These are phyloP conservation scores for Paramarasmius palmivorus DNA, from an alignment of 1,284 basidiomycete species.

Conservation along the genomic window DNA sequence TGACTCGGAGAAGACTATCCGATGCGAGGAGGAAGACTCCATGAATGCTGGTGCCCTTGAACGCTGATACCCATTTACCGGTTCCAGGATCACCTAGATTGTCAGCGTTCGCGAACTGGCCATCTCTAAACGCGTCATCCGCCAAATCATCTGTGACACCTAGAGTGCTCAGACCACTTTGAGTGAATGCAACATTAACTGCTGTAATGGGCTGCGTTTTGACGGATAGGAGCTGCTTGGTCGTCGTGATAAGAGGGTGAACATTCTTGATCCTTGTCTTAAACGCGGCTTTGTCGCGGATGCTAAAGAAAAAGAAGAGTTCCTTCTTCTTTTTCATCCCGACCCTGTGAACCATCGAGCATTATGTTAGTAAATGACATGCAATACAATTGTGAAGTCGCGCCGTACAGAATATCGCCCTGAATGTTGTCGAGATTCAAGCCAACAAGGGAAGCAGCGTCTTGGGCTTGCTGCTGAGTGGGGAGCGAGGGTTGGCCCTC, in stretches of 20 bases:
- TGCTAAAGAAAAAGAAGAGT: slow-evolving; percentile 34
- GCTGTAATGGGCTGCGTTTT: slow-evolving; percentile 26
- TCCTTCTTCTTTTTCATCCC: slow-evolving; percentile 32
- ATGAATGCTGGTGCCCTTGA: slow-evolving; percentile 30
- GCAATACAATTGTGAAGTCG: background rate
- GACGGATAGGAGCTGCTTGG: slow-evolving; percentile 21
- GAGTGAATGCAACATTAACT: slow-evolving; percentile 35
- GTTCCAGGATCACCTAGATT: slow-evolving; percentile 28
- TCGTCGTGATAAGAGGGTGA: slow-evolving; percentile 32
- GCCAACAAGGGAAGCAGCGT: background rate
- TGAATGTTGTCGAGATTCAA: slow-evolving; percentile 22
- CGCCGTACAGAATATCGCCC: slow-evolving; percentile 24
- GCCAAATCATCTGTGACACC: slow-evolving; percentile 34
- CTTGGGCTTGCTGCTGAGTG: background rate
- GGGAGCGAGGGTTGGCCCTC: slow-evolving; percentile 9
- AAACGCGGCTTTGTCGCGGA: slow-evolving; percentile 27
- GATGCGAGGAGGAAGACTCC: slow-evolving; percentile 35
- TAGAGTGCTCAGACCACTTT: slow-evolving; percentile 30
- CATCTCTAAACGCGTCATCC: slow-evolving; percentile 29
- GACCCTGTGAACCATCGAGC: slow-evolving; percentile 19
- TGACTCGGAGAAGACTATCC: slow-evolving; percentile 23
- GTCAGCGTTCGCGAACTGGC: slow-evolving; percentile 28
- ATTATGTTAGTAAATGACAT: background rate
- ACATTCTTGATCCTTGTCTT: slow-evolving; percentile 28
- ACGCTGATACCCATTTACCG: slow-evolving; percentile 32